Percentiles rank a stretch among this genome's conserved stretches.
phyloP scores from a whole-genome alignment of 2,329 filamentous ascomycete species.

The Drechslera avenae region DNA sequence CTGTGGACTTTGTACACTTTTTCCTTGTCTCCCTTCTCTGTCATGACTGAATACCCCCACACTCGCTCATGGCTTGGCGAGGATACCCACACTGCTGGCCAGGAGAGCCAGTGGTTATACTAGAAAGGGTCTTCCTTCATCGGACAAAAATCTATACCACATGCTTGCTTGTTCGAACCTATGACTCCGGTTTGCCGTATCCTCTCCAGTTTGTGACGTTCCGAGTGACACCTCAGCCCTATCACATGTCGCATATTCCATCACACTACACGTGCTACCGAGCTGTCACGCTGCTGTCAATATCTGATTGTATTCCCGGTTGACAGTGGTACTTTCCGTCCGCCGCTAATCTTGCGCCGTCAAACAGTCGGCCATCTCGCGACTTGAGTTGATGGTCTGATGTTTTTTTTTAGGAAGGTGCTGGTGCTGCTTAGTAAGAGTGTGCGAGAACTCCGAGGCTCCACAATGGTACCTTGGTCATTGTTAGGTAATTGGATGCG shows the following conservation, averaged over 20 bases:
- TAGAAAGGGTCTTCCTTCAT: conserved; percentile 47
- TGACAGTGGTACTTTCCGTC: not conserved
- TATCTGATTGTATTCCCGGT: conserved; percentile 1
- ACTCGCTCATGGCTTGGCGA: conserved; percentile 34
- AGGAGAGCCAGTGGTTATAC: conserved; percentile 28
- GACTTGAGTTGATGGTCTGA: not conserved
- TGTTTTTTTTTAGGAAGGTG: not conserved
- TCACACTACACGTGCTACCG: conserved; percentile 4
- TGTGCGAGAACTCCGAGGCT: not conserved
- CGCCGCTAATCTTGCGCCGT: too few relatives aligned
- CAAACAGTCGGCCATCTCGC: too few relatives aligned
- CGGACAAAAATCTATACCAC: conserved; percentile 42
- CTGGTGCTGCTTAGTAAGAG: not conserved
- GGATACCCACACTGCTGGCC: conserved; percentile 26
- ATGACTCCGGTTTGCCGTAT: not conserved
- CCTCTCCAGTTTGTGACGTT: too few relatives aligned
- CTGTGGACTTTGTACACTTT: conserved; percentile 21
- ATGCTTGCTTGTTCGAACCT: not conserved
- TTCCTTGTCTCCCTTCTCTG: conserved; percentile 10
- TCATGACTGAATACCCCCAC: conserved; percentile 32
- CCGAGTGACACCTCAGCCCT: not conserved
- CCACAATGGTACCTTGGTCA: conserved; percentile 9
- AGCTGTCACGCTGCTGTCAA: conserved; percentile 14
- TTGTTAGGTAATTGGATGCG: conserved; percentile 14
- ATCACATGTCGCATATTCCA: not conserved